Conservation (phyloP, 495 filamentous ascomycete species). For the Massariosphaeria phaeospora region DNA sequence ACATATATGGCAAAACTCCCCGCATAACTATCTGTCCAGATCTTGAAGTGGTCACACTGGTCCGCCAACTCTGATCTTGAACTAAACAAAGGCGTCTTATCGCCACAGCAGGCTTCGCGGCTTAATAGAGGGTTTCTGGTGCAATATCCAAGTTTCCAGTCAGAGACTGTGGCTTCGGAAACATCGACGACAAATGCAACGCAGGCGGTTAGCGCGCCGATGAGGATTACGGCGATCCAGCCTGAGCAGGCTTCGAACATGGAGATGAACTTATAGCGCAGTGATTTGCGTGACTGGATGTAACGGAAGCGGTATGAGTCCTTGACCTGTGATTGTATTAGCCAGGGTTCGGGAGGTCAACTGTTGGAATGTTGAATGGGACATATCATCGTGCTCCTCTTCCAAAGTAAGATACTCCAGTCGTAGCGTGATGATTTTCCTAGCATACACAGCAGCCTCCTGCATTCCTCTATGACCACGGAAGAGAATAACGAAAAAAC, state of each 20-base stretch:
- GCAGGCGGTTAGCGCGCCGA: conserved; percentile 52
- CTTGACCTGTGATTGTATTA: conserved; percentile 44
- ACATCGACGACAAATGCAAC: conserved; percentile 55
- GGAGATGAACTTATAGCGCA: conserved; percentile 37
- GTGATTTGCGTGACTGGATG: conserved; percentile 41
- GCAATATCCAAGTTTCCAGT: conserved; percentile 54
- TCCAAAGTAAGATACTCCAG: neutral
- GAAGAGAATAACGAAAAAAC: neutral
- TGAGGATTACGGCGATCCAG: conserved; percentile 50
- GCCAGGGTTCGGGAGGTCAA: neutral
- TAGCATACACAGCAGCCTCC: no score
- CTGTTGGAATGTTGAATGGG: neutral
- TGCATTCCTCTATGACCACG: no score
- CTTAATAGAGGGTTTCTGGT: conserved; percentile 44
- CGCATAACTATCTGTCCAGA: conserved; percentile 44
- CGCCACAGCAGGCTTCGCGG: conserved; percentile 47
- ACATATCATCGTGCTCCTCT: no score
- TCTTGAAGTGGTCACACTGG: conserved; percentile 42
- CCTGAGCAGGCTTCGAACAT: conserved; percentile 47
- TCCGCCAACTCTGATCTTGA: conserved; percentile 33
- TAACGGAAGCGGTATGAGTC: conserved; percentile 50
- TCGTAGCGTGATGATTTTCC: no score
- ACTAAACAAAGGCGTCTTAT: conserved; percentile 35
- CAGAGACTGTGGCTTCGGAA: conserved; percentile 49
- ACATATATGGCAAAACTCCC: conserved; percentile 48